Evolutionary conservation across 768 basidiomycete species (phyloP).

Genomic region (Rhodotorula toruloides): DNA sequence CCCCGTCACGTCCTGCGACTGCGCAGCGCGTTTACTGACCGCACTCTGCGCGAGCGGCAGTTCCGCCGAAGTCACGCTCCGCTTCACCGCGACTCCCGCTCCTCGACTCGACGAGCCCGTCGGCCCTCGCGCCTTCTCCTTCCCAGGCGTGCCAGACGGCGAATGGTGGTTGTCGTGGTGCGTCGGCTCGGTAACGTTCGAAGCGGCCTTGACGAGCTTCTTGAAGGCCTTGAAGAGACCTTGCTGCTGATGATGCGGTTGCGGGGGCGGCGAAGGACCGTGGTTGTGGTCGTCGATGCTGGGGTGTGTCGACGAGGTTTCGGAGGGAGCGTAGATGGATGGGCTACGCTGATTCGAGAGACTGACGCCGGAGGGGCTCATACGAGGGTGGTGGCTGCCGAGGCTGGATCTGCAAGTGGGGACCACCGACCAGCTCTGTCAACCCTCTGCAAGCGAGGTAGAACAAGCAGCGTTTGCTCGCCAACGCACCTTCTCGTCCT

Average conservation of each 20-base stretch:
- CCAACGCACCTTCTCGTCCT: too few relatives aligned
- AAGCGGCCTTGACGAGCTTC: conserved; percentile 17
- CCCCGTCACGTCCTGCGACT: too few relatives aligned
- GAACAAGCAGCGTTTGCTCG: too few relatives aligned
- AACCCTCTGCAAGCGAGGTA: too few relatives aligned
- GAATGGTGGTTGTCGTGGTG: conserved; percentile 12
- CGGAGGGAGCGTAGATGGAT: conserved; percentile 4
- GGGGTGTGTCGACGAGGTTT: background rate
- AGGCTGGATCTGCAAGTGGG: background rate
- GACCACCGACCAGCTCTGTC: background rate
- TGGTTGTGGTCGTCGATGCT: background rate
- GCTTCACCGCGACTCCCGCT: conserved; percentile 25
- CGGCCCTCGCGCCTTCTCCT: background rate
- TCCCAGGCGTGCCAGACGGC: too few relatives aligned
- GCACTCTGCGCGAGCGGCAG: too few relatives aligned
- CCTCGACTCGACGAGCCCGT: conserved; percentile 28
- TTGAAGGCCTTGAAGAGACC: conserved; percentile 29
- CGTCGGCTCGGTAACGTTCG: conserved; percentile 19
- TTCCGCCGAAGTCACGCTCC: conserved; percentile 24
- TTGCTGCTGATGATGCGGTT: too few relatives aligned
- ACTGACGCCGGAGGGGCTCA: conserved; percentile 2
- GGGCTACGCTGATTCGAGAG: background rate
- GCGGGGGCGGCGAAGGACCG: background rate
- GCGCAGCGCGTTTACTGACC: too few relatives aligned
- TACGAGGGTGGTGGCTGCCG: conserved; percentile 3